phyloP scores from a whole-genome alignment of 2,329 filamentous ascomycete species.

The Metarhizium album region DNA sequence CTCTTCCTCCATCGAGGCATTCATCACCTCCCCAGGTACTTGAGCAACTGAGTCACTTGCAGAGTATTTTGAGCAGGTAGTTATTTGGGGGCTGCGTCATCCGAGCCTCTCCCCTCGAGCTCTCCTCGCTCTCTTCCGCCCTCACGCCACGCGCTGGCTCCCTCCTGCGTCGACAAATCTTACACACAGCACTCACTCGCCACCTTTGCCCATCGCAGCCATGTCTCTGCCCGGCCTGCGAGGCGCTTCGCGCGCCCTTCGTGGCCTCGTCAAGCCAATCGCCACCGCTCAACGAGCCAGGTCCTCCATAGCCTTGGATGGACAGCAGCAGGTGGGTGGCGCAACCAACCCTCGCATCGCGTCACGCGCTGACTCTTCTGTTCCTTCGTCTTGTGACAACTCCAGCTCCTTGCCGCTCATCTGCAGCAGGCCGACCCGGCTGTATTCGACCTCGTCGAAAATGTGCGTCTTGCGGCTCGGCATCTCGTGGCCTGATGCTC shows the following conservation, averaged over 20 bases:
- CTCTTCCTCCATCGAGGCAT: background rate
- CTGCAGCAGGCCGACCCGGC: conserved; percentile 77
- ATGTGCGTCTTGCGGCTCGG: conserved; percentile 41
- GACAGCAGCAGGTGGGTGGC: conserved; percentile 46
- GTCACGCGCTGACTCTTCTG: conserved; percentile 8
- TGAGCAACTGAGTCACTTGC: no score
- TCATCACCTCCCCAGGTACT: no score
- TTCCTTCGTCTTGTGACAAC: no score
- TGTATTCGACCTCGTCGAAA: conserved; percentile 83
- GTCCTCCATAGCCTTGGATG: conserved; percentile 39
- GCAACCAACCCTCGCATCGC: conserved; percentile 8
- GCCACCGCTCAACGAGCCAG: conserved; percentile 25
- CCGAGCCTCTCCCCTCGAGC: conserved; percentile 29
- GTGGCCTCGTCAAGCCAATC: conserved; percentile 26
- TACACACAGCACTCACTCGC: conserved; percentile 10
- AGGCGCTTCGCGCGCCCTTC: conserved; percentile 37
- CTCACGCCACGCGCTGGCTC: background rate
- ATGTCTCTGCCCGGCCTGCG: conserved; percentile 40
- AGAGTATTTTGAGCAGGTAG: conserved; percentile 1
- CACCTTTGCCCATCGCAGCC: conserved; percentile 7
- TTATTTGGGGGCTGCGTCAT: conserved; percentile 24
- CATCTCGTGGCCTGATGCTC: background rate
- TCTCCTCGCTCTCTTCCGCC: conserved; percentile 18
- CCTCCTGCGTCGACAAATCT: conserved; percentile 2
- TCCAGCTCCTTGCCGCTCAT: conserved; percentile 65